These are phyloP conservation scores for Fusarium sp. DNA, from an alignment of 2,329 filamentous ascomycete species.

Conservation along the genomic window DNA sequence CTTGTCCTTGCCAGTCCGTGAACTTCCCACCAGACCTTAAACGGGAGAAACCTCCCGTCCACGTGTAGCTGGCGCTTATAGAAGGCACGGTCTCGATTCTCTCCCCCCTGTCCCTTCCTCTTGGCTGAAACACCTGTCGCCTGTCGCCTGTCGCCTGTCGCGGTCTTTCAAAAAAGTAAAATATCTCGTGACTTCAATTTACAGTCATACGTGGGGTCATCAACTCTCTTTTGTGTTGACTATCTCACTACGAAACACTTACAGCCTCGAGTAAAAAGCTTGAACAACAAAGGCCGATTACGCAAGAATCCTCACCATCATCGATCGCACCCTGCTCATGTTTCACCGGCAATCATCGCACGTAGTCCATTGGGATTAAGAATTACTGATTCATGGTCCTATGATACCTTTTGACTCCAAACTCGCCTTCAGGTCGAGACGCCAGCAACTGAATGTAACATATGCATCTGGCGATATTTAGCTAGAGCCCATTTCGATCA, in stretches of 20 bases:
- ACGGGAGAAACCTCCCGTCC: slow-evolving; percentile 19
- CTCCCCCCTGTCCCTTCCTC: background rate
- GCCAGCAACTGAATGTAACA: background rate
- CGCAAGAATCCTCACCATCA: background rate
- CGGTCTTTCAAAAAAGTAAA: background rate
- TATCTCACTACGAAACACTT: slow-evolving; percentile 20
- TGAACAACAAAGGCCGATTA: background rate
- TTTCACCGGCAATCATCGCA: background rate
- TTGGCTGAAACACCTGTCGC: slow-evolving; percentile 28
- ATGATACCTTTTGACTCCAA: background rate
- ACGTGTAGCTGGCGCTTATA: slow-evolving; percentile 8
- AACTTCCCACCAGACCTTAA: slow-evolving; percentile 10
- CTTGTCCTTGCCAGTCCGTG: no score
- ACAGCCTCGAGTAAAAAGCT: slow-evolving; percentile 12
- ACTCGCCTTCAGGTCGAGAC: background rate
- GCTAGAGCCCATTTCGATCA: background rate
- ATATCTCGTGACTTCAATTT: slow-evolving; percentile 1
- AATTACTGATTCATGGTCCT: background rate
- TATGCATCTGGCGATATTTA: background rate
- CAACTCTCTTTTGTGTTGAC: background rate
- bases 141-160: slow-evolving; percentile 21
- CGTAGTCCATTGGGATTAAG: background rate
- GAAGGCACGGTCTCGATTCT: slow-evolving; percentile 15
- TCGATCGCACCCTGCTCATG: background rate
- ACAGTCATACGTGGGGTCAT: slow-evolving; percentile 11